These are phyloP conservation scores for Kodamaea arcana DNA, from an alignment of 1,139 yeast genomes.

Conservation along the genomic window DNA sequence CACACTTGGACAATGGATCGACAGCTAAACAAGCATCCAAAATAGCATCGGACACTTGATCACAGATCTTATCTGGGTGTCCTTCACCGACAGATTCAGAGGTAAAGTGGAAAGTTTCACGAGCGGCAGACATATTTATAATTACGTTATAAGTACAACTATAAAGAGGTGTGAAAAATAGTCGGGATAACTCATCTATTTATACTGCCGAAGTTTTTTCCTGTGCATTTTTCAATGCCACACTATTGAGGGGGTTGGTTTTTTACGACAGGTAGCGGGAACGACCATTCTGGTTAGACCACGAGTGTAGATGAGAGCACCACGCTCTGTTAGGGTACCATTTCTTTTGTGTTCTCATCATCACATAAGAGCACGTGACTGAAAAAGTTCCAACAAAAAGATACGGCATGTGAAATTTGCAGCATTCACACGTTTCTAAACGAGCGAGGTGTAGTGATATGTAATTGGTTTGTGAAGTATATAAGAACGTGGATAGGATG, in stretches of 20 bases:
- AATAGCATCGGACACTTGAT: conserved; percentile 97
- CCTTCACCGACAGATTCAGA: conserved; percentile 99
- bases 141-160: not conserved
- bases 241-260: conserved; percentile 4
- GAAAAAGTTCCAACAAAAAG: not conserved
- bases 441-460: too few species aligned
- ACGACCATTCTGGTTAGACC: too few species aligned
- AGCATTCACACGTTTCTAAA: not conserved
- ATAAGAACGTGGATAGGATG: too few species aligned
- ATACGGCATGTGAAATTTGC: not conserved
- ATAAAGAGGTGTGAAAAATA: not conserved
- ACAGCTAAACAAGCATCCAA: conserved; percentile 94
- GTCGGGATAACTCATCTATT: not conserved
- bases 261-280: too few species aligned
- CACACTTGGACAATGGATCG: conserved; percentile 97
- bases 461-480: too few species aligned
- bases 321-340: too few species aligned
- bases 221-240: conserved; percentile 2
- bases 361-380: conserved; percentile 1
- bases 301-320: too few species aligned
- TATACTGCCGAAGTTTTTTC: not conserved
- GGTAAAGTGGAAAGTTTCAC: conserved; percentile 67
- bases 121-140: conserved; percentile 4
- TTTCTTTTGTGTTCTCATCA: conserved; percentile 1
- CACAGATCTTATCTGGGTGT: conserved; percentile 99